phyloP scores from a whole-genome alignment of 176 grass and related monocot species.

The Bothriochloa decipiens region DNA sequence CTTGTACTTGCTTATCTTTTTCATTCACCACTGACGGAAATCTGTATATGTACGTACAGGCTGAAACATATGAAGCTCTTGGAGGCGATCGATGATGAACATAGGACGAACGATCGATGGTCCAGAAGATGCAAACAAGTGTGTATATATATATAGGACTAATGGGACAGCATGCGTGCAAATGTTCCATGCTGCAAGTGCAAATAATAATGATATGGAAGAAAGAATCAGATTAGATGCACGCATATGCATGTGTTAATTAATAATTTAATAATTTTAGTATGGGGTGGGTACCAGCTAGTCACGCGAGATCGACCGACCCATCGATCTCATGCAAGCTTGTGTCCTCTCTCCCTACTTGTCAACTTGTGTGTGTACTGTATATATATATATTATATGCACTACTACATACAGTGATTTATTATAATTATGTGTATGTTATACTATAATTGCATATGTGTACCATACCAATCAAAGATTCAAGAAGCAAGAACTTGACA shows the following conservation, averaged over 20 bases:
- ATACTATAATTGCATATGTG: not conserved
- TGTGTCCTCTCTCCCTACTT: not conserved
- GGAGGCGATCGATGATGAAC: not conserved
- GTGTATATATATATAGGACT: not conserved
- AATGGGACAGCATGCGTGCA: not conserved
- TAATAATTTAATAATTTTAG: not conserved
- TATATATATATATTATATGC: not conserved
- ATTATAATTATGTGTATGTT: not conserved
- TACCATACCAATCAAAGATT: constrained; percentile 6
- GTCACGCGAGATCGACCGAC: not conserved
- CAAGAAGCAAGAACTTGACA: constrained; percentile 6
- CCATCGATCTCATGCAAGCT: not conserved
- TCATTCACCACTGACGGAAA: not conserved
- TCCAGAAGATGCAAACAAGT: not conserved
- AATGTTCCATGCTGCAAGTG: not conserved
- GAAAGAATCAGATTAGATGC: constrained; percentile 38
- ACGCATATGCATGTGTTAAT: constrained; percentile 9
- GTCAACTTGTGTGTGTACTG: not conserved
- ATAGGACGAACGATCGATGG: not conserved
- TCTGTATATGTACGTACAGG: constrained; percentile 22
- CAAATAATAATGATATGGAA: not conserved
- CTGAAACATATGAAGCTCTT: constrained; percentile 68
- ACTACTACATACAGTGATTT: not conserved
- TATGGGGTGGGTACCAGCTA: not conserved
- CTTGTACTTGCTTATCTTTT: not conserved